Evolutionary conservation across 2,329 filamentous ascomycete genomes (phyloP).

Genomic region (Triangularia setosa): DNA sequence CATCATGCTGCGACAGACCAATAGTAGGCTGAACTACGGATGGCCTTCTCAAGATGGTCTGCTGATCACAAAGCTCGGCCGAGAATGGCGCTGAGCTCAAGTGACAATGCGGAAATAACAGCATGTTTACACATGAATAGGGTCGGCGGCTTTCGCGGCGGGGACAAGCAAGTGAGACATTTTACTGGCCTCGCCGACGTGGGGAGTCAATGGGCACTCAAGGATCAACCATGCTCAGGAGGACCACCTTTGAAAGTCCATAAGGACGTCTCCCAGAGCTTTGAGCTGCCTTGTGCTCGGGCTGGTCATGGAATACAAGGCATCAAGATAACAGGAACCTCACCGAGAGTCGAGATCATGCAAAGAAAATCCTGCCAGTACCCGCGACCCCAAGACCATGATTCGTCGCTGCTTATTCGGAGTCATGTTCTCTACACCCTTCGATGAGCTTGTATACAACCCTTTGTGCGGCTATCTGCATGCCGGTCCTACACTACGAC

Average conservation of each 20-base stretch:
- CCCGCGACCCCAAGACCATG: not conserved
- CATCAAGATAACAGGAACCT: slow-evolving; percentile 3
- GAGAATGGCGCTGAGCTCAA: slow-evolving; percentile 11
- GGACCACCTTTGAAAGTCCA: not conserved
- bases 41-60: slow-evolving; percentile 17
- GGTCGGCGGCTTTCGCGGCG: slow-evolving; percentile 3
- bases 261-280: not conserved
- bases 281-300: not conserved
- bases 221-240: slow-evolving; percentile 2
- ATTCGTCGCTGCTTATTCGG: slow-evolving; percentile 9
- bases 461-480: slow-evolving; percentile 12
- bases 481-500: not conserved
- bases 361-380: slow-evolving; percentile 5
- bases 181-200: slow-evolving; percentile 2
- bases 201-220: not conserved
- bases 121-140: slow-evolving; percentile 6
- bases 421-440: slow-evolving; percentile 12
- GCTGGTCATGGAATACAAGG: not conserved
- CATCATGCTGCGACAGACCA: slow-evolving; percentile 16
- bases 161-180: slow-evolving; percentile 13
- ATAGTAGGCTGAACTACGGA: slow-evolving; percentile 9
- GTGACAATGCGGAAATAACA: slow-evolving; percentile 8
- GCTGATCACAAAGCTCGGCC: slow-evolving; percentile 23
- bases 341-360: slow-evolving; percentile 12
- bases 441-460: slow-evolving; percentile 10